Base-by-base conservation (phyloP, 345 rosid genomes). In the Nasturtium officinale region DNA sequence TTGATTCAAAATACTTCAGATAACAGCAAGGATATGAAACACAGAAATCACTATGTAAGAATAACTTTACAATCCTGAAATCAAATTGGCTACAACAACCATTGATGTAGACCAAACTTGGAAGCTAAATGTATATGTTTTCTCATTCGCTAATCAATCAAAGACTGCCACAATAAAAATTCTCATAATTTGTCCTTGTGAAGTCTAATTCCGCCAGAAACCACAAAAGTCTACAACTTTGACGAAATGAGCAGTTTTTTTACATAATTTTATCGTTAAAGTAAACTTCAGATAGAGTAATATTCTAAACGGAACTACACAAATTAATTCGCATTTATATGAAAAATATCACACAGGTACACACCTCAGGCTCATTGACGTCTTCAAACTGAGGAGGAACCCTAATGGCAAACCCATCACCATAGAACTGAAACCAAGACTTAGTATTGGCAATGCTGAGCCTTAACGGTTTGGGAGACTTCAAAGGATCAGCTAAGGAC, bases 351-450 rank as follows among this genome's bases (percentile, higher is more conserved):
- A 67, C n/a, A 65, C 9, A 37, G n/a, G 30, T 9, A 59, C 73
- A 48, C 11, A 78, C 97, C 92, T 94, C 97, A 43, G 97, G 99
- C 77, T 95, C 96, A 70, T 52, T 85, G 78, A 95, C 46, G 83
- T 95, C 99, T 79, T 82, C 78, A 69, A 91, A 91, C 46, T 86
- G 79, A 72, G 96, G 99, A 78, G 99, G 99, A 61, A 95, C 89
- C 64, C 96, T 73, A 62, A 91, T 85, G 61, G 96, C 35, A 75
- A 95, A 94, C 25, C 96, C 97, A 79, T 78, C 86, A 20, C 96
- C 99, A 78, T 74, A 95, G 70, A 82, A 89, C 81, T 87, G 96
- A 75, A 88, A 87, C 96, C 97, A 94, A 63, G 95, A 85, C 72
- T 80, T 91, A 33, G 96, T 91, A 68, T 79, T 91, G 30, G 83